Conservation (phyloP, 176 grass and related monocot genomes). For the Carex cristatella region DNA sequence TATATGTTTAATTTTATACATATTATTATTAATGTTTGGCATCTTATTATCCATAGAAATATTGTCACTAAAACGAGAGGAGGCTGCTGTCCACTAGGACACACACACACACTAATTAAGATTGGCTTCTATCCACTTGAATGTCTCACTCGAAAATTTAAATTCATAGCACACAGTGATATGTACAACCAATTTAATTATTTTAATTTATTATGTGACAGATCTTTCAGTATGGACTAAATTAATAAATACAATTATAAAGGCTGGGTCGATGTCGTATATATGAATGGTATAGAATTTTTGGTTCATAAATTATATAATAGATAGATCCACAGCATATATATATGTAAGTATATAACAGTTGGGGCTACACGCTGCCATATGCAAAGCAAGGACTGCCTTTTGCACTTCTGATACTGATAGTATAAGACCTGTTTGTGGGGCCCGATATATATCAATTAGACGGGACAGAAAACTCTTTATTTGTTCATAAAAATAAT, state of each 20-base stretch:
- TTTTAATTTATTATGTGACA: neutral
- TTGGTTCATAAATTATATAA: neutral
- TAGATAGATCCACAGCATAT: neutral
- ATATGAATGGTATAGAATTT: neutral
- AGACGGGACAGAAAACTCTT: neutral
- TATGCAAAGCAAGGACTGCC: neutral
- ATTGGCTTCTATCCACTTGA: neutral
- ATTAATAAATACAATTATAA: neutral
- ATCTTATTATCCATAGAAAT: neutral
- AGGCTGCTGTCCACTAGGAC: neutral
- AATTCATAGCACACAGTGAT: neutral
- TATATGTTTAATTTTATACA: no score
- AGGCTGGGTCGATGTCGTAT: neutral
- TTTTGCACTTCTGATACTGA: constrained; percentile 4
- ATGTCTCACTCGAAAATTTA: neutral
- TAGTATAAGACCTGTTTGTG: neutral
- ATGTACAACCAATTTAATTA: neutral
- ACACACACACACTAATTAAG: neutral
- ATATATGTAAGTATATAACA: neutral
- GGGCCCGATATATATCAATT: neutral
- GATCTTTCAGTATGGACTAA: neutral
- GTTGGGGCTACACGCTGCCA: neutral
- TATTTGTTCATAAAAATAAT: neutral
- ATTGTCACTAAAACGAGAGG: neutral
- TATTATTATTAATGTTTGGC: neutral